These are phyloP conservation scores for Podaxis sp. DNA, from an alignment of 768 basidiomycete species.

Conservation along the genomic window DNA sequence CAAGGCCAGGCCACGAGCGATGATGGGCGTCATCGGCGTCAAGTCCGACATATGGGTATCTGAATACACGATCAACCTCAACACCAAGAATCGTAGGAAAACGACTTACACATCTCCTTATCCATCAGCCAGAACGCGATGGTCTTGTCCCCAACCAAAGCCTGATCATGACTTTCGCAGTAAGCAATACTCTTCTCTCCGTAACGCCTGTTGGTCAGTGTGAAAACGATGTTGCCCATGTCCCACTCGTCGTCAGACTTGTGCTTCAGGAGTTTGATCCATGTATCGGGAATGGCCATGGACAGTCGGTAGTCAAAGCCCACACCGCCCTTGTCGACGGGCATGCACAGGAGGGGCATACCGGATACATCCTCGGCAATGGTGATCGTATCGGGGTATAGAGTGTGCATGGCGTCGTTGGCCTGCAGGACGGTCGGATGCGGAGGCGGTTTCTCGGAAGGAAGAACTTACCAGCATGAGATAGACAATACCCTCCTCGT, in stretches of 20 bases:
- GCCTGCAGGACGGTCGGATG: slow-evolving; percentile 50
- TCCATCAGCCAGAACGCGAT: slow-evolving; percentile 99
- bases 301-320: slow-evolving; percentile 98
- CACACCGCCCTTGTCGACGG: slow-evolving; percentile 78
- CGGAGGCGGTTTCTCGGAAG: neutral
- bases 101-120: slow-evolving; percentile 93
- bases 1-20: slow-evolving; percentile 85
- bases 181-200: slow-evolving; percentile 91
- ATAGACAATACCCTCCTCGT: slow-evolving; percentile 89
- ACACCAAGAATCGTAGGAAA: neutral
- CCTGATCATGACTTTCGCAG: slow-evolving; percentile 96
- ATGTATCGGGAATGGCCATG: slow-evolving; percentile 99
- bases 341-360: slow-evolving; percentile 90
- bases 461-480: slow-evolving; percentile 82
- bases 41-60: slow-evolving; percentile 95
- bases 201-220: slow-evolving; percentile 83
- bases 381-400: slow-evolving; percentile 79
- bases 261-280: slow-evolving; percentile 99
- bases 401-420: slow-evolving; percentile 80
- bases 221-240: slow-evolving; percentile 80
- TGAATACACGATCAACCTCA: slow-evolving; percentile 22
- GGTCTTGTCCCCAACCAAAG: slow-evolving; percentile 97
- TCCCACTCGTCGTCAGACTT: slow-evolving; percentile 85
- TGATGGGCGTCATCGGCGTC: slow-evolving; percentile 73
- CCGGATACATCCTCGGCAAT: slow-evolving; percentile 99